Percentiles rank a stretch among this genome's conserved stretches.
Conservation (phyloP, 306 rosid species). For the Inga leiocalycina region DNA sequence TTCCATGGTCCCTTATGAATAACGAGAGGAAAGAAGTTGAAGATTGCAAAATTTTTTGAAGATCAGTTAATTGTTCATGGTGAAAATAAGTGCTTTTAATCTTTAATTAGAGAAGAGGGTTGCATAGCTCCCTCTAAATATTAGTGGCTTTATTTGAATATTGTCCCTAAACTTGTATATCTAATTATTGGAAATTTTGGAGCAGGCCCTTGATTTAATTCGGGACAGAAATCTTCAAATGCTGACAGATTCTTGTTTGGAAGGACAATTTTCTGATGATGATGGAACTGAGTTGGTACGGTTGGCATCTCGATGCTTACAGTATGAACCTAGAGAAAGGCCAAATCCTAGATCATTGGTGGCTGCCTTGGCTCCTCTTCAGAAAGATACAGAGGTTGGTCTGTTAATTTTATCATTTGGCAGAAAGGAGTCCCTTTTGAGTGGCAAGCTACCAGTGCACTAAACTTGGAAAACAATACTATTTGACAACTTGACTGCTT, state of each 20-base stretch:
- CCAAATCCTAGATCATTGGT: slow-evolving; percentile 58
- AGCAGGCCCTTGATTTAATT: slow-evolving; percentile 62
- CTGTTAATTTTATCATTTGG: background rate
- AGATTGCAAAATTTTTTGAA: slow-evolving; percentile 3
- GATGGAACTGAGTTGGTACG: slow-evolving; percentile 58
- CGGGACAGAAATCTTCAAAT: slow-evolving; percentile 58
- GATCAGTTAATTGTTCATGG: background rate
- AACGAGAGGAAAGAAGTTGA: background rate
- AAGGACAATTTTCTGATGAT: slow-evolving; percentile 55
- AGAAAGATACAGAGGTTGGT: slow-evolving; percentile 62
- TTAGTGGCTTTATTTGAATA: background rate
- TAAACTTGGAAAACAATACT: background rate
- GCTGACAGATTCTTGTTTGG: slow-evolving; percentile 65
- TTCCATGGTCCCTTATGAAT: background rate
- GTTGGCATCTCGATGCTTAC: slow-evolving; percentile 53
- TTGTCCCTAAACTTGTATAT: background rate
- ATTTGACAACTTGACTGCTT: background rate
- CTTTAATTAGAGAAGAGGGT: background rate
- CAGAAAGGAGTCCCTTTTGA: background rate
- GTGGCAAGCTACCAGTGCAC: background rate
- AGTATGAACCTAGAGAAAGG: slow-evolving; percentile 61
- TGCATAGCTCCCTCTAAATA: slow-evolving; percentile 17
- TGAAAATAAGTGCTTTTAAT: background rate
- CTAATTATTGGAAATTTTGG: slow-evolving; percentile 12
- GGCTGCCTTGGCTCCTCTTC: slow-evolving; percentile 56